A percentile compares a stretch with the other conserved stretches of the same genome.
Evolutionary conservation across 2,329 filamentous ascomycete genomes (phyloP).

Genomic region (Microsporum audouinii): DNA sequence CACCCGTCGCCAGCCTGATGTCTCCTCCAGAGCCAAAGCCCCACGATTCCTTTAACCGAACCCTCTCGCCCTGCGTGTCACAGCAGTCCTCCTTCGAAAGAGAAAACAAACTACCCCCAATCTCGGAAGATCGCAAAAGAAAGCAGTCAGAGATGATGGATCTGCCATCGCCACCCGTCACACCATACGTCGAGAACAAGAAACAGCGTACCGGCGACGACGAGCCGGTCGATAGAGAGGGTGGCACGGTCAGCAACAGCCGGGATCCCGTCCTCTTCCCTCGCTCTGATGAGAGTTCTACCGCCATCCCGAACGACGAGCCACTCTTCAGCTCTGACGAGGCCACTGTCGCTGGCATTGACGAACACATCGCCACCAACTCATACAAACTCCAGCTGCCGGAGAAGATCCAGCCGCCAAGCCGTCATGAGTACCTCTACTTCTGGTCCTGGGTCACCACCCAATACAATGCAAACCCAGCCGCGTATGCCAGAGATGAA

Average conservation of each 20-base stretch:
- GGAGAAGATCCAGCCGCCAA: constrained; percentile 33
- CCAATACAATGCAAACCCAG: constrained; percentile 36
- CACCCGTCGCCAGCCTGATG: constrained; percentile 36
- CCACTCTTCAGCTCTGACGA: constrained; percentile 31
- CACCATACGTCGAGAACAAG: constrained; percentile 33
- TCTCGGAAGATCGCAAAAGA: constrained; percentile 32
- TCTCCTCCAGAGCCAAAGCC: constrained; percentile 40
- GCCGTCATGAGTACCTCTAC: constrained; percentile 34
- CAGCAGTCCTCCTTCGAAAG: constrained; percentile 20
- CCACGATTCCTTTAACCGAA: constrained; percentile 36
- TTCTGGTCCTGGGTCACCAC: constrained; percentile 34
- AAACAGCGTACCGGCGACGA: constrained; percentile 25
- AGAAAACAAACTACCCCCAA: constrained; percentile 31
- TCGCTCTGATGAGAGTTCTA: constrained; percentile 21
- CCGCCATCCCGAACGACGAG: constrained; percentile 28
- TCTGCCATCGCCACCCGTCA: constrained; percentile 37
- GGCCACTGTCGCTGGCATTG: constrained; percentile 27
- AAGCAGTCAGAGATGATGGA: constrained; percentile 35
- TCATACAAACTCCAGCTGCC: constrained; percentile 26
- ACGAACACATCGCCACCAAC: constrained; percentile 29
- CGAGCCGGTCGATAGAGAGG: constrained; percentile 10
- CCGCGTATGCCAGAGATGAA: constrained; percentile 33
- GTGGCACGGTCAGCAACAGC: constrained; percentile 22
- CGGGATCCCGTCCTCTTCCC: constrained; percentile 36
- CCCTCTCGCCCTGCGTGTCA: constrained; percentile 16